These are phyloP conservation scores for Alliaria petiolata DNA, from an alignment of 345 rosid species.

Conservation along the genomic window DNA sequence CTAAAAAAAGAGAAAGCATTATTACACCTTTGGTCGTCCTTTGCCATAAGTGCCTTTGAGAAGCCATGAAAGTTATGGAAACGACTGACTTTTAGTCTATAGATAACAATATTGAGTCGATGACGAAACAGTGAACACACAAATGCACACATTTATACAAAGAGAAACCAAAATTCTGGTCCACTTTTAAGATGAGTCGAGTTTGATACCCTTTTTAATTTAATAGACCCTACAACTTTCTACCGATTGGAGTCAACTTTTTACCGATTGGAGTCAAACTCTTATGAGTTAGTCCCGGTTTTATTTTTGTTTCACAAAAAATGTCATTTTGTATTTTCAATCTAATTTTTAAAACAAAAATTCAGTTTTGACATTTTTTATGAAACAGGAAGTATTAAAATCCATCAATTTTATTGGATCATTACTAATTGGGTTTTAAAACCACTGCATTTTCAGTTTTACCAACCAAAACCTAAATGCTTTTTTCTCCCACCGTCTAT, in stretches of 20 bases:
- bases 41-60: background rate
- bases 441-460: too few species aligned
- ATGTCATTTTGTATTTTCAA: too few species aligned
- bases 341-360: too few species aligned
- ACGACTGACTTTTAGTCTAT: background rate
- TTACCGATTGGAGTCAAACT: background rate
- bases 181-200: too few species aligned
- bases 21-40: background rate
- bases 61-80: background rate
- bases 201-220: background rate
- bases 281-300: too few species aligned
- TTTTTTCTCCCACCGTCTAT: background rate
- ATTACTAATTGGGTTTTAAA: too few species aligned
- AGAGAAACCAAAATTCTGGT: background rate
- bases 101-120: background rate
- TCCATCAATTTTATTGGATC: too few species aligned
- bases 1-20: background rate
- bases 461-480: background rate
- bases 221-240: too few species aligned
- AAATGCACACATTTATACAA: background rate
- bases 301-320: too few species aligned
- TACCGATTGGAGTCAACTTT: too few species aligned
- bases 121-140: background rate
- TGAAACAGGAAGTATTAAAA: too few species aligned
- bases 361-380: too few species aligned